These are phyloP conservation scores for Arthroderma sp. DNA, from an alignment of 2,329 filamentous ascomycete species.

Conservation along the genomic window DNA sequence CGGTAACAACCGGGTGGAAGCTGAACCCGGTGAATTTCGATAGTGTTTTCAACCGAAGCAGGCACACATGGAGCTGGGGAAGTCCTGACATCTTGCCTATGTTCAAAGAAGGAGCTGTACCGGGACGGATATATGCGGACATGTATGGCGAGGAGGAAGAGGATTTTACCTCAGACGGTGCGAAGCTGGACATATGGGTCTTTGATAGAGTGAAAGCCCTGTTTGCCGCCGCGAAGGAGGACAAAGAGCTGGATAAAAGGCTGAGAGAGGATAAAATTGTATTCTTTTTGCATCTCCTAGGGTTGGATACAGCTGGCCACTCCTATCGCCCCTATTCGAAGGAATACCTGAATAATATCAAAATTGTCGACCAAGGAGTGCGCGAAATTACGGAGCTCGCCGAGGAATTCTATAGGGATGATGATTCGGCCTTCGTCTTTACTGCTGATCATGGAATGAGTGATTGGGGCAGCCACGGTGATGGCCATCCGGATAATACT, in stretches of 20 bases:
- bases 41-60: constrained; percentile 92
- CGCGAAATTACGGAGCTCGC: constrained; percentile 69
- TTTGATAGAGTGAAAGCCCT: constrained; percentile 85
- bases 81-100: constrained; percentile 95
- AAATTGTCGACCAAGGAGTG: constrained; percentile 84
- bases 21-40: constrained; percentile 97
- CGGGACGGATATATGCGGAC: constrained; percentile 74
- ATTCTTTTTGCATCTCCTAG: constrained; percentile 89
- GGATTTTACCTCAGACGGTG: constrained; percentile 75
- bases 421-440: constrained; percentile 86
- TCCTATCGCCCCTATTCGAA: constrained; percentile 78
- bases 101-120: constrained; percentile 87
- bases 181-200: constrained; percentile 79
- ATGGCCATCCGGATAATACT: constrained; percentile 94
- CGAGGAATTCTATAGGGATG: constrained; percentile 70
- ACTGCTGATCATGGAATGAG: constrained; percentile 99
- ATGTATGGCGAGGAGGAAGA: constrained; percentile 75
- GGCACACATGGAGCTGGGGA: constrained; percentile 98
- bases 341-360: constrained; percentile 89
- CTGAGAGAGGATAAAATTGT: constrained; percentile 76
- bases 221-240: constrained; percentile 66
- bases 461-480: constrained; percentile 97
- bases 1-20: constrained; percentile 96
- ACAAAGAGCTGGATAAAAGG: constrained; percentile 58
- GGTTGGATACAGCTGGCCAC: constrained; percentile 83